Conservation (phyloP, 306 rosid genomes). For the Malus domestica region ASM211411v1 NC_041793.1:43155001-43155500, state of each 20-base stretch:
- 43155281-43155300: not conserved
- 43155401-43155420: not conserved
- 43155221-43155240: not conserved
- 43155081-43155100: no score
- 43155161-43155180: not conserved
- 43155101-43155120: no score
- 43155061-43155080: no score
- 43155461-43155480: not conserved
- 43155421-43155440: not conserved
- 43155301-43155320: slow-evolving; percentile 5
- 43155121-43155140: no score
- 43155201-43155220: not conserved
- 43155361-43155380: not conserved
- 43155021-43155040: no score
- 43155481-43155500: not conserved
- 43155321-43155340: slow-evolving; percentile 5
- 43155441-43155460: not conserved
- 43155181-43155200: no score
- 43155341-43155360: not conserved
- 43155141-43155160: no score
- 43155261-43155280: not conserved
- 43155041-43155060: no score
- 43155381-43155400: slow-evolving; percentile 10
- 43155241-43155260: not conserved
- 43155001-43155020: no score